Base-by-base conservation (phyloP, 495 filamentous ascomycete species). In the Aspergillus homomorphus region DNA sequence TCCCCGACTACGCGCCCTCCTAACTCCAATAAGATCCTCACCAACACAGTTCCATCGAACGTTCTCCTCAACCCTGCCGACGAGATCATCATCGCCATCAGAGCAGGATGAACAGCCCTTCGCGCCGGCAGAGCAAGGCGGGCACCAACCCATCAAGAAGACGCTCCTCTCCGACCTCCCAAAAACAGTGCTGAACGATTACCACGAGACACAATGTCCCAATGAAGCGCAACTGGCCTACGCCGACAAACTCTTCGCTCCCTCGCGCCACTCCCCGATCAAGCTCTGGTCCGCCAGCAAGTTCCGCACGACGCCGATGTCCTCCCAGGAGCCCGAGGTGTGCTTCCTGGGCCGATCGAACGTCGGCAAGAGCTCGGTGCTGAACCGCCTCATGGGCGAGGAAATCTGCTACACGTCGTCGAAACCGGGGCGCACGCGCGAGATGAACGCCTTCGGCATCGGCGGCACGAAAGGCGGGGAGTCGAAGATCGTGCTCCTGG, bases 391-490 rank as follows among this genome's bases (percentile, higher is more conserved):
- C 7, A 82, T 93, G 58, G 81, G 82, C 20, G 73, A 80, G 16
- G 73, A 78, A 28, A 69, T 82, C 7, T 82, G 80, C 57, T 83
- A 85, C 71, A 88, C 87, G 7, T 89, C 85, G 33, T 83, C 76
- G 2, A 87, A 84, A 41, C 89, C 91, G 0, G 94, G 94, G 0
- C 77, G 84, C 48, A 98, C 94, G 19, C 79, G 78, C 58, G 82
- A 86, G 19, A 89, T 98, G 82, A 96, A 96, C 66, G 88, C 86
- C 0, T 97, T 91, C 70, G 86, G 84, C 2, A 87, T 96, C 24
- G 88, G 87, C 0, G 81, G 80, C 28, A 73, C 68, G 26, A 79
- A 80, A 58, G 77, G 73, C 24, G 71, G 75, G 42, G 80, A 87
- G 63, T 77, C 80, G 19, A 76, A 77, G 54, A 81, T 87, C 53